phyloP scores from a whole-genome alignment of 164 flowering plant species.

The Nymphaea thermarum region DNA sequence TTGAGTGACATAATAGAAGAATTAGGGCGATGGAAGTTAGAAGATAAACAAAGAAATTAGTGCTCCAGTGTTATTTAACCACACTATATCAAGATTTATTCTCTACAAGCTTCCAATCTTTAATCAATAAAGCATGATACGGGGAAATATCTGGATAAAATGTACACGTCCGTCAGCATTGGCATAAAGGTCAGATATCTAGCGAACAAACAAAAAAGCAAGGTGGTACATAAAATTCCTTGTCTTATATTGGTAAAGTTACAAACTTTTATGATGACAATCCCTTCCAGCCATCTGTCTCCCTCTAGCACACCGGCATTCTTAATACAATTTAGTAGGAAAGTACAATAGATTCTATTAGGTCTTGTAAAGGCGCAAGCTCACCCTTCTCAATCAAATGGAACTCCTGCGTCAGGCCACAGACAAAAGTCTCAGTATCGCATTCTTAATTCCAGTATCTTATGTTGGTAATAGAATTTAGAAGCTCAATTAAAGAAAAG shows the following conservation, averaged over 20 bases:
- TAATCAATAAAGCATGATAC: neutral
- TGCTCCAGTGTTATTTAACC: neutral
- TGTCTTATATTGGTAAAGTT: neutral
- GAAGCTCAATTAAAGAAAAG: no score
- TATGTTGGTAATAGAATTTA: no score
- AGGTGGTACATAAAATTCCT: neutral
- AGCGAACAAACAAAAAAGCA: neutral
- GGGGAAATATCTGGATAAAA: neutral
- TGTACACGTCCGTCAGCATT: neutral
- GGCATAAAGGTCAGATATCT: neutral
- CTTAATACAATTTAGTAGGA: neutral
- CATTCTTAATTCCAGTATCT: no score
- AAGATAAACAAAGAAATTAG: no score
- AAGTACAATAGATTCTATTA: conserved; percentile 43
- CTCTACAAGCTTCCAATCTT: neutral
- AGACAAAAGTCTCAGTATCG: neutral
- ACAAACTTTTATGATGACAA: neutral
- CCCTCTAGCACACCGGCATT: neutral
- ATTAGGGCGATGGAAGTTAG: no score
- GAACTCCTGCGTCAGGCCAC: conserved; percentile 40
- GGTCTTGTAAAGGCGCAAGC: conserved; percentile 58
- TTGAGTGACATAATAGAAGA: no score
- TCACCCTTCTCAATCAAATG: conserved; percentile 58
- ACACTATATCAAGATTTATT: neutral
- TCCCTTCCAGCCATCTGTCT: neutral